A percentile compares a stretch with the other conserved stretches of the same genome.
phyloP scores from a whole-genome alignment of 1,284 basidiomycete genomes.

The Singerocomus inundabilis region DNA sequence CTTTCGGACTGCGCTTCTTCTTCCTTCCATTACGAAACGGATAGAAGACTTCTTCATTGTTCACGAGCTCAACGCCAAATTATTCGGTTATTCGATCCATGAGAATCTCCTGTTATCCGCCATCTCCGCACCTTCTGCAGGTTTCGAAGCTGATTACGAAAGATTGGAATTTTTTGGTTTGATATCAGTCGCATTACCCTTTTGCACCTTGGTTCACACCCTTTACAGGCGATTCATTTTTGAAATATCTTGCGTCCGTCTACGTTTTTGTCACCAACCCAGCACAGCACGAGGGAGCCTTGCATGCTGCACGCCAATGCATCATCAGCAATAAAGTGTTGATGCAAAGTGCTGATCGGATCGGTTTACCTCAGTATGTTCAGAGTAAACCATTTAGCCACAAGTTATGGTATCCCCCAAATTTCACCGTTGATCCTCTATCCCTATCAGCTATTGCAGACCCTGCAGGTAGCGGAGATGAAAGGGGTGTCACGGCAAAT shows the following conservation, averaged over 20 bases:
- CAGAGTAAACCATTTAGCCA: conserved; percentile 67
- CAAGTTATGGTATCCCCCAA: conserved; percentile 62
- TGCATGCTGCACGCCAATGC: conserved; percentile 61
- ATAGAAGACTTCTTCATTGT: conserved; percentile 71
- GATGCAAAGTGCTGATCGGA: conserved; percentile 50
- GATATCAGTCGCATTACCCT: conserved; percentile 13
- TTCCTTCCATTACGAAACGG: conserved; percentile 69
- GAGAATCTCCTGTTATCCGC: conserved; percentile 63
- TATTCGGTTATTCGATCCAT: conserved; percentile 59
- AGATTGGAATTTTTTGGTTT: conserved; percentile 76
- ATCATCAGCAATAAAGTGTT: conserved; percentile 74
- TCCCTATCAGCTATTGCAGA: conserved; percentile 14
- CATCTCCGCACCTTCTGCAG: conserved; percentile 63
- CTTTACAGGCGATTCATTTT: conserved; percentile 68
- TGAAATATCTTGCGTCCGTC: conserved; percentile 73
- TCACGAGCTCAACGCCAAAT: conserved; percentile 70
- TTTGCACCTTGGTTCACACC: conserved; percentile 16
- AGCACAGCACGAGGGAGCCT: conserved; percentile 54
- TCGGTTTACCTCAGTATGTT: conserved; percentile 65
- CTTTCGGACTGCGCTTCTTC: conserved; percentile 59
- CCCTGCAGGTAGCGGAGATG: conserved; percentile 30
- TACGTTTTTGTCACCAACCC: conserved; percentile 72
- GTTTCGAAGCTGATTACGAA: conserved; percentile 72
- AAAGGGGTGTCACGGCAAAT: conserved; percentile 16
- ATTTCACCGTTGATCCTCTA: conserved; percentile 37